These are phyloP conservation scores for Stachybotrys chlorohalonatus DNA, from an alignment of 2,329 filamentous ascomycete genomes.

Conservation along the genomic window DNA sequence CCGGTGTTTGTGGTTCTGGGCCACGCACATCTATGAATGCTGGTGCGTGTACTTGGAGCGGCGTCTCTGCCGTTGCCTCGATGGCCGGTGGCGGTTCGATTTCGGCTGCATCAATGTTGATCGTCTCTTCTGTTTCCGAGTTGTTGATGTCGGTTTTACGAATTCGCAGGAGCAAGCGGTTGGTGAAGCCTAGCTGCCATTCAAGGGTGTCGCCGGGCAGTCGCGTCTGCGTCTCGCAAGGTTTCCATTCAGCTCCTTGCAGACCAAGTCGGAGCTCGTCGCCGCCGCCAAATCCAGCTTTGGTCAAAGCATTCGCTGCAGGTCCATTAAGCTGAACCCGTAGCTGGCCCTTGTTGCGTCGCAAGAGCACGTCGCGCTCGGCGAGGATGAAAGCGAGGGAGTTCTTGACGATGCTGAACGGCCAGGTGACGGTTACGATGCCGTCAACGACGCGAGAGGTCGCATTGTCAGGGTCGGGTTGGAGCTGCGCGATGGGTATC, in stretches of 20 bases:
- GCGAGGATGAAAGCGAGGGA: constrained; percentile 72
- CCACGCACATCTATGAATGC: background rate
- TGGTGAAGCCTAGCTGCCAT: constrained; percentile 49
- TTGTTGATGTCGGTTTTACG: constrained; percentile 29
- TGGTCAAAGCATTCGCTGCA: constrained; percentile 60
- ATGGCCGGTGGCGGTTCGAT: background rate
- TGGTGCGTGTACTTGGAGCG: no score
- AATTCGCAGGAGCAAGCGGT: constrained; percentile 37
- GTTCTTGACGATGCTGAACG: constrained; percentile 70
- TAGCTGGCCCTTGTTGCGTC: constrained; percentile 69
- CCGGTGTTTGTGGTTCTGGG: constrained; percentile 8
- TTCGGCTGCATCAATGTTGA: constrained; percentile 39
- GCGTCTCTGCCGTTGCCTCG: background rate
- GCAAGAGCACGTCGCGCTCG: constrained; percentile 75
- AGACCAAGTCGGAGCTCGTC: constrained; percentile 65
- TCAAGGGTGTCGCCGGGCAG: constrained; percentile 43
- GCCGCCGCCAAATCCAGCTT: constrained; percentile 63
- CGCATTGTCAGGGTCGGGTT: constrained; percentile 34
- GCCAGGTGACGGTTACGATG: constrained; percentile 80
- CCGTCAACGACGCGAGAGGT: constrained; percentile 48
- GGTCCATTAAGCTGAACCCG: constrained; percentile 65
- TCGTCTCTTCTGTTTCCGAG: constrained; percentile 30
- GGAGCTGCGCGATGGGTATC: constrained; percentile 48
- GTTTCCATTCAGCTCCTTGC: constrained; percentile 57
- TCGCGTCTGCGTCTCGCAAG: constrained; percentile 36